A percentile compares a stretch with the other conserved stretches of the same genome.
Evolutionary conservation across 2,329 filamentous ascomycete species (phyloP).

Genomic region (Plectosphaerella cucumerina): DNA sequence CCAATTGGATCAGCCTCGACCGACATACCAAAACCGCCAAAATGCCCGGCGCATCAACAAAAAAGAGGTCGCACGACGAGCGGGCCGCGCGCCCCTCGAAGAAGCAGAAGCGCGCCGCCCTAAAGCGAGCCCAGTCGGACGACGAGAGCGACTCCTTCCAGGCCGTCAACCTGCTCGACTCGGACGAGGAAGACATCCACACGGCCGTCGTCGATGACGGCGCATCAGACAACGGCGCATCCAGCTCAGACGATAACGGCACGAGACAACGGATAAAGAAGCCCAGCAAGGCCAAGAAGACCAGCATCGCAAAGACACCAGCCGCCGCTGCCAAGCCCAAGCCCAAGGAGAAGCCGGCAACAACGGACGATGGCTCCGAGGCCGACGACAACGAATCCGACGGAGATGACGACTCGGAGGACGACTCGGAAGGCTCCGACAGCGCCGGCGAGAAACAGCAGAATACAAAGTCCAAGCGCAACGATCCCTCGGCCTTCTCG

Average conservation of each 20-base stretch:
- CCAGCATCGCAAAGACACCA: slow-evolving; percentile 12
- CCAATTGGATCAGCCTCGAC: not conserved
- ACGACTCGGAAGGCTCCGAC: slow-evolving; percentile 22
- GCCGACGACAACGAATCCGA: slow-evolving; percentile 23
- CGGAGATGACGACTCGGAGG: slow-evolving; percentile 28
- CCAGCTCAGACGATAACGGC: slow-evolving; percentile 29
- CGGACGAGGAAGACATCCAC: slow-evolving; percentile 53
- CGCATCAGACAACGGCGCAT: slow-evolving; percentile 31
- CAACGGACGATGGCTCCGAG: slow-evolving; percentile 16
- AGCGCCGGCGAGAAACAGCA: slow-evolving; percentile 28
- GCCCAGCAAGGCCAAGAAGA: slow-evolving; percentile 17
- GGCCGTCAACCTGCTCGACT: slow-evolving; percentile 51
- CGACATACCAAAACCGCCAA: slow-evolving; percentile 1
- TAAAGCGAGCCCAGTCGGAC: slow-evolving; percentile 51
- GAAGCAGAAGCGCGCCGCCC: slow-evolving; percentile 39
- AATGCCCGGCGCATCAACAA: slow-evolving; percentile 23
- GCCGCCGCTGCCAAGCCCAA: slow-evolving; percentile 3
- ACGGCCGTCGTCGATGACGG: slow-evolving; percentile 49
- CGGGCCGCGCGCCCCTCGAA: slow-evolving; percentile 40
- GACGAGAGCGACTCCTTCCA: slow-evolving; percentile 39
- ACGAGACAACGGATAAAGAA: slow-evolving; percentile 23
- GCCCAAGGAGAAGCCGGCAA: not conserved
- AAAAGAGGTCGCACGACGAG: slow-evolving; percentile 27
- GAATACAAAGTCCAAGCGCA: slow-evolving; percentile 69
- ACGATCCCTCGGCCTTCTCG: slow-evolving; percentile 87